Evolutionary conservation across 2,329 filamentous ascomycete species (phyloP), one percentile per base, ranked within the genome.

Genomic region (Fusarium xylarioides): DNA sequence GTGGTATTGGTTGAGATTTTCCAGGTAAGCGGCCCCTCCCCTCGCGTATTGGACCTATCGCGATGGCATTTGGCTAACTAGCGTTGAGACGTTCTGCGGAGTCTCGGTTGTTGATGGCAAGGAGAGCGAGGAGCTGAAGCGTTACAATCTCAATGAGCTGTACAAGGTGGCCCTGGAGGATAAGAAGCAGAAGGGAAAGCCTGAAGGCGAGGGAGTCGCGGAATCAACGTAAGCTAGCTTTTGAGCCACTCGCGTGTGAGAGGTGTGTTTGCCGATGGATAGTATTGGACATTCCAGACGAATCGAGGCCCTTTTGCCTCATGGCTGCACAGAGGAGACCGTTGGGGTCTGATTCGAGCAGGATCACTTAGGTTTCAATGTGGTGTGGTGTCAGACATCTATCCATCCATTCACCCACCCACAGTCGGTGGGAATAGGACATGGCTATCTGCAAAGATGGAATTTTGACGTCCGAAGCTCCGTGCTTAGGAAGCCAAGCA

Each of bases 1-100:
- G 89, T 95, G 37, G 91, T 96, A 74, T 83, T 95, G 69, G 90
- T 96, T 63, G 93, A 96, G 77, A 88, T 96, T 63, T 95, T 92
- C 81, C 91, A 94, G 88, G 93, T 93, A 86, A 73, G 81, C 53
- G 66, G 59, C 63, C 40, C 58, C 62, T 58, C 35, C 43, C 54
- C 58, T 74, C 67, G 63, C 64, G 60, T 70, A 57, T 69, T 74
- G 54, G 63, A 62, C 74, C 68, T 74, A 69, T 77, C 57, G 46
- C 54, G 14, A 35, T 56, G 56, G 46, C 54, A 70, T 54, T 56
- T 50, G 62, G 59, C 76, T 78, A 63, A 78, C 73, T 72, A 64
- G 73, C 63, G 60, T 68, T n/a, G 59, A 95, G 92, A 91, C 90
- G 62, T 87, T 93, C 44, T 92, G 91, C 77, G 93, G 93, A 28